Evolutionary conservation across 441 rosid genomes (phyloP).

Genomic region (Cnidoscolus chayamansa): DNA sequence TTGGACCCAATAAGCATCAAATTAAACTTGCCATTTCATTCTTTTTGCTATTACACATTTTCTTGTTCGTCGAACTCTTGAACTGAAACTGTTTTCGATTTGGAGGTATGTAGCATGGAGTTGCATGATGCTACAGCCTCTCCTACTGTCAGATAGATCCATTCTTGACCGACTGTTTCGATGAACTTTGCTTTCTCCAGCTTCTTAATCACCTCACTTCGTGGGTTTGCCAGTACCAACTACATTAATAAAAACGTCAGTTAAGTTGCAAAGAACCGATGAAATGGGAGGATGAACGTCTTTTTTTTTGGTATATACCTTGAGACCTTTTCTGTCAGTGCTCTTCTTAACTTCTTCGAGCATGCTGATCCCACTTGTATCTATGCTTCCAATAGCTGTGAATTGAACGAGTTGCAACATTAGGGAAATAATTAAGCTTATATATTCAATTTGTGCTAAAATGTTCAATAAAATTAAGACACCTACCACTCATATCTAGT

Average conservation of each 20-base stretch:
- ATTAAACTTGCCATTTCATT: not conserved
- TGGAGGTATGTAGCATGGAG: constrained; percentile 42
- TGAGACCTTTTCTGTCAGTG: constrained; percentile 53
- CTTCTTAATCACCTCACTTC: constrained; percentile 90
- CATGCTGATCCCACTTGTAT: constrained; percentile 94
- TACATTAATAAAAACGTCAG: constrained; percentile 12
- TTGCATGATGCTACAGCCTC: constrained; percentile 85
- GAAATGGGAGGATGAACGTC: not conserved
- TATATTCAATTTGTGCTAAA: not conserved
- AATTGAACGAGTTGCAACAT: constrained; percentile 3
- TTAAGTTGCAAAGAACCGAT: not conserved
- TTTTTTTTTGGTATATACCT: constrained; percentile 38
- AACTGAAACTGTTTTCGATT: constrained; percentile 23
- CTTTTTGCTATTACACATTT: constrained; percentile 30
- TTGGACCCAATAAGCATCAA: not conserved
- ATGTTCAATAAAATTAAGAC: not conserved
- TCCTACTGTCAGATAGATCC: constrained; percentile 76
- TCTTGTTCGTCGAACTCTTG: constrained; percentile 26
- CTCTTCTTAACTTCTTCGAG: constrained; percentile 66
- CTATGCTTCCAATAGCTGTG: constrained; percentile 84
- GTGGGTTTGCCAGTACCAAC: constrained; percentile 86
- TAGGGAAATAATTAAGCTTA: not conserved
- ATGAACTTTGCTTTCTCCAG: constrained; percentile 63
- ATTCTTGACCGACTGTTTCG: constrained; percentile 63
- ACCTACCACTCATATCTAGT: constrained; percentile 65